Evolutionary conservation across 2,329 filamentous ascomycete genomes (phyloP), one percentile per base, ranked within the genome.

Genomic region (Cladosporium sp.): DNA sequence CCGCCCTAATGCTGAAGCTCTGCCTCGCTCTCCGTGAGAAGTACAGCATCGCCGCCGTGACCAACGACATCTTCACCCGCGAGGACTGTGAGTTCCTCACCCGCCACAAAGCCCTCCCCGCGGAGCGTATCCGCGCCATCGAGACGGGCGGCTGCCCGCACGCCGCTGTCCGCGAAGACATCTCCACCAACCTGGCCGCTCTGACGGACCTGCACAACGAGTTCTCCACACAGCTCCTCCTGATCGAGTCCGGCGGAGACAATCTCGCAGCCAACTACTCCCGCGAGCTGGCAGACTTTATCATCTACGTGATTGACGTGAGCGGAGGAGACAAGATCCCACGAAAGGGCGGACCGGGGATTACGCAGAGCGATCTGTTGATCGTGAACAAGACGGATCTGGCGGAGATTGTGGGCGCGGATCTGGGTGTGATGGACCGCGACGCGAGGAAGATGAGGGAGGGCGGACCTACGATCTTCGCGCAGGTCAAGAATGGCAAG

Each of bases 71-170:
- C 84, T 98, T 98, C 84, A 98, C 94, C 26, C 90, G 85, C 70
- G 95, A 99, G 81, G 95, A 99, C 83, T 93, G 93, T 82, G 95
- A 98, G 80, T 99, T 99, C 82, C 88, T 99, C 29, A 96, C 92
- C 66, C 88, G 89, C 65, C 86, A 97, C 84, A 85, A 87, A 70
- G 95, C 95, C 6, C 89, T 98, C 0, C 90, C 93, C 0, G 85
- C 93, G 5, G 79, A 85, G 31, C 91, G 94, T 67, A 98, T 98
- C 82, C 88, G 90, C 67, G 95, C 95, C 75, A 98, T 99, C 79
- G 95, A 99, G 81, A 99, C 95, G 2, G 95, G 95, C 71, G 95
- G 95, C 14, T 98, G 95, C 77, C 95, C 95, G 0, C 95, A 99
- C 82, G 95, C 95, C 67, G 95, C 95, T 46, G 95, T 98, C 66